These are phyloP conservation scores for Ophiostoma novo-ulmi DNA, from an alignment of 2,329 filamentous ascomycete genomes.

Conservation along the genomic window DNA sequence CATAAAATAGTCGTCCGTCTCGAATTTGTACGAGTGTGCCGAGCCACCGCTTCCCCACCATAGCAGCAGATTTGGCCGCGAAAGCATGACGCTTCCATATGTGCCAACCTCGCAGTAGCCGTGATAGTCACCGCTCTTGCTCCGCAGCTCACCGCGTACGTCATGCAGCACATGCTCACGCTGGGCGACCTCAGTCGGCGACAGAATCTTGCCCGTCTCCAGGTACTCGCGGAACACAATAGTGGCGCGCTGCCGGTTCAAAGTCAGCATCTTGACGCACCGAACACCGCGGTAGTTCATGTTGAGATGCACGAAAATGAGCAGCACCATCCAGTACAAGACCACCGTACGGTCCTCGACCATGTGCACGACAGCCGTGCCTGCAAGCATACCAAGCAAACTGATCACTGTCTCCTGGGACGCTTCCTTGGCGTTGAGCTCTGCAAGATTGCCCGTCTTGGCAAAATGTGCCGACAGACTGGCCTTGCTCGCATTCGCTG, in stretches of 20 bases:
- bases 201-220: constrained; percentile 47
- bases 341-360: constrained; percentile 68
- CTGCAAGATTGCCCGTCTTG: constrained; percentile 76
- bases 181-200: constrained; percentile 60
- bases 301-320: constrained; percentile 71
- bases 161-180: constrained; percentile 62
- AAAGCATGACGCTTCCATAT: constrained; percentile 39
- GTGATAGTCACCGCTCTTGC: constrained; percentile 35
- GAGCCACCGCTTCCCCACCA: constrained; percentile 29
- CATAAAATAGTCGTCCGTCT: constrained; percentile 55
- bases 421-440: constrained; percentile 91
- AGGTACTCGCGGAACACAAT: constrained; percentile 64
- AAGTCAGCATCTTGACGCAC: constrained; percentile 72
- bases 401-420: constrained; percentile 94
- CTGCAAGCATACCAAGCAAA: constrained; percentile 77
- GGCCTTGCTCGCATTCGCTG: constrained; percentile 84
- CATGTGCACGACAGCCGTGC: constrained; percentile 72
- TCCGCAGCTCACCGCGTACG: constrained; percentile 41
- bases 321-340: constrained; percentile 63
- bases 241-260: constrained; percentile 82
- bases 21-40: constrained; percentile 36
- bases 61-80: constrained; percentile 24
- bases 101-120: constrained; percentile 36
- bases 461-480: constrained; percentile 91
- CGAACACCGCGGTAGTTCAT: constrained; percentile 85